Evolutionary conservation across 768 basidiomycete species (phyloP), one percentile per base, ranked within the genome.

Genomic region (Lepiota brunneoincarnata): DNA sequence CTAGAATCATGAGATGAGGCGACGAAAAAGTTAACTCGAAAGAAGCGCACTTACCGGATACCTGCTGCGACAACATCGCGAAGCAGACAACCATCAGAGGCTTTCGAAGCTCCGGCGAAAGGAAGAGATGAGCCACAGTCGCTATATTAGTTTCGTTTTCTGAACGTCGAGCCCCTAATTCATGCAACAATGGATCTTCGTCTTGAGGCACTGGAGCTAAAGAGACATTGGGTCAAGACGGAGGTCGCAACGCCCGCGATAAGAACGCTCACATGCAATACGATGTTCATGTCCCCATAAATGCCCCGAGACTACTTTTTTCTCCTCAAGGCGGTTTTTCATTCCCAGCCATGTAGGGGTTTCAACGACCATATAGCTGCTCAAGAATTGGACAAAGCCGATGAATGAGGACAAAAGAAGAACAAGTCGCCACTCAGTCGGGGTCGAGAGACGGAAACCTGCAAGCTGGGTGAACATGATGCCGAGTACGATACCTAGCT

Each of bases 391-490:
- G 2, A 73, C 54, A 6, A 77, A 64, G 9, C 83, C 79, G n/a
- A 88, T 59, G 1, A 64, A 70, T 28, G 73, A 74, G 1, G 91
- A 91, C 49, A 85, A 67, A 56, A 84, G 66, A 18, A 90, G 75
- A 18, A 93, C 89, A 39, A 78, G 60, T 37, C 91, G 83, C 91
- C 91, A 93, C 44, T 77, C 64, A 48, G 73, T 75, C 1, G 87
- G 87, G 9, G 84, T 84, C 14, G 91, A 86, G 44, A 90, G 75
- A 49, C 72, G 67, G 35, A 93, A 74, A 2, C 92, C 93, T 56
- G 91, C 73, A 4, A 76, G 69, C 64, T 98, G 95, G 0, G 93
- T 89, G n/a, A 83, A 66, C 77, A 96, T 86, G 58, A 97, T 88
- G 24, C 91, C 91, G 49, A 91, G 69, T 31, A 96, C 91, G 62